Evolutionary conservation across 768 basidiomycete genomes (phyloP), one percentile per base, ranked within the genome.

Genomic region (Saitozyma podzolica): DNA sequence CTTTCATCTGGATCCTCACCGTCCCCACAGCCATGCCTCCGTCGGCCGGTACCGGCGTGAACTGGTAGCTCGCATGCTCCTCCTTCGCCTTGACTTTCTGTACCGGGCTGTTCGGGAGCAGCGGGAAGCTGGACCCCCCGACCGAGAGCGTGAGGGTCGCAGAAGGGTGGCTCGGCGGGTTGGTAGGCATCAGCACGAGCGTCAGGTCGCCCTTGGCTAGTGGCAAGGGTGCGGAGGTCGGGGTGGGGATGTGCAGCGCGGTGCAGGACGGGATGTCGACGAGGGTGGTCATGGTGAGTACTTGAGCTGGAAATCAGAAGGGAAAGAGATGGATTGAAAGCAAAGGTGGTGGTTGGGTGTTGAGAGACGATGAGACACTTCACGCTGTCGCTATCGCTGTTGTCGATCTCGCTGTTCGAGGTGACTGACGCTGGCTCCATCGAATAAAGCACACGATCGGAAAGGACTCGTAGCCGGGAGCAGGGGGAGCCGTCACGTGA

Each of bases 41-140:
- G 54, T 72, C 74, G 0, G 72, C 67, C 9, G 72, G 65, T 0
- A 69, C 62, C 40, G 75, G 75, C 7, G 59, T 64, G 64, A 79
- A 78, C 40, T 70, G 39, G 61, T 74, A 78, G 19, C 59, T 66
- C 1, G 78, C 49, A 50, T 78, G 76, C 51, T 76, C 68, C 9
- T 72, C 54, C 54, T 70, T 74, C 9, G 76, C 65, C 51, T 73
- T 61, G 19, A 71, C 62, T 43, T 64, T 68, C 53, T 69, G 66
- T 9, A 79, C 56, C 3, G 75, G 74, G 6, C 69, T 63, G n/a
- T 63, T 69, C 0, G 68, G 64, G 0, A 72, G 54, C 17, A 79
- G 47, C 6, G 76, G 74, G 65, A 75, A 79, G 8, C 66, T 64
- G 13, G 70, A 65, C 16, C 64, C 53, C 17, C 73, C 78, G 19